Base-by-base conservation (phyloP, 805 yeast species). In the Clavispora fructus region DNA sequence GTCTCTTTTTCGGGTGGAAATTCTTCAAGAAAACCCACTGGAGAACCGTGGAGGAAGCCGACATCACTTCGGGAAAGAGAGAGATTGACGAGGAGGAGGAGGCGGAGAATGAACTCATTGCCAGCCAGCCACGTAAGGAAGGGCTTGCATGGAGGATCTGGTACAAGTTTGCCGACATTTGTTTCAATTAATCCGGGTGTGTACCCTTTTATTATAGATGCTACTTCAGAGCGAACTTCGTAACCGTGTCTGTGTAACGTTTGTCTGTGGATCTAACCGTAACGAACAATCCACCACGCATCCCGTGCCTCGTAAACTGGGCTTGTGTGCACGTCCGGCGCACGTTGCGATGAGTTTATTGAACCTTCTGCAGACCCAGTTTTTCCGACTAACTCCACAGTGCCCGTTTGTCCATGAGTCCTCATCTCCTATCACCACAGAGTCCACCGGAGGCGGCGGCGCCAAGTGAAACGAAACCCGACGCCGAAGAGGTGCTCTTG, bases 51-150 rank as follows among this genome's bases (percentile, higher is more conserved):
- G 55, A 56, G 35, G 79, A 77, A 6, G 78, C 79, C 5, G 87
- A 83, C 60, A 63, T 83, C 35, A 56, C 66, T 12, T 65, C 77
- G 4, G 87, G 83, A 1, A 61, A 79, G 41, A 70, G 65, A 26
- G 87, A 80, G 55, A 73, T 83, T 38, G 84, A 80, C 53, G 77
- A 71, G 19, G 85, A 83, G 59, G 86, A 83, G 50, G 62, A 52
- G n/a, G 42, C 54, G 13, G 69, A 62, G 41, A 52, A 46, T 29
- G 63, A 56, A 16, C 49, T 44, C 27, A 45, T 49, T 19, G 63
- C 53, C 16, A 51, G 50, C 23, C 41, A 38, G 17, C 62, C 63
- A 13, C 50, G 52, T 40, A 59, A 53, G 32, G 47, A 43, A 8
- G 69, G 67, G 0, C 13, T 54, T 11, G 11, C 60, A 9, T 63